Base-by-base conservation (phyloP, 140 eudicot species). In the Oenanthe javanica region DNA sequence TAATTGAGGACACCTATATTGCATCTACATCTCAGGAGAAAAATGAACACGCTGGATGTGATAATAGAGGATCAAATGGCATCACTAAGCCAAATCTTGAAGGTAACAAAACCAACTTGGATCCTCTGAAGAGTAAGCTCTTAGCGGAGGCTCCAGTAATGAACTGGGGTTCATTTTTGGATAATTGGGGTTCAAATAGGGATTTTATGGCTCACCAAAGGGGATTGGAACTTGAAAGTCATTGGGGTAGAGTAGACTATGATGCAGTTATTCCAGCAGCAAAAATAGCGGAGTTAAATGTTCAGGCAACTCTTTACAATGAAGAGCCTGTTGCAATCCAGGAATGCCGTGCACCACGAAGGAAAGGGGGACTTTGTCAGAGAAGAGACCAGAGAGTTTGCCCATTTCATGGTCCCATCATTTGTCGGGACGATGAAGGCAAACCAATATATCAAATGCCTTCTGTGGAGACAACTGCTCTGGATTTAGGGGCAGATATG, bases 241-340 rank as follows among this genome's bases (percentile, higher is more conserved):
- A 95, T 54, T 95, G 99, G 99, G 98, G 99, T 73, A 81, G 99
- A 84, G 98, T 95, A 42, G 99, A 95, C 81, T 59, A 81, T 67
- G 97, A 95, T 77, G 97, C 96, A 12, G 90, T 85, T 23, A 91
- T 95, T 61, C 99, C 99, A 8, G 94, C 97, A 10, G 89, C 87
- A 10, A 95, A 88, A 83, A 89, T 95, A 81, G 97, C 99, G 0
- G 99, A 95, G 72, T 76, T 95, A 72, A 95, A 89, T 59, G 82
- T 92, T 51, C 97, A 84, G 42, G 89, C 99, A 52, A 84, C 91
- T 36, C 80, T 93, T 36, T 95, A 95, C 43, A 81, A 84, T 48
- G 99, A 95, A 86, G 90, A 92, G 31, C 92, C 84, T 31, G 80
- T 78, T 77, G 98, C 89, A 84, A 89, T 93, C 72, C 93, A 51